These are phyloP conservation scores for Thuidium tamariscinum DNA, from an alignment of 225 moss, liverwort and hornwort genomes.

Conservation along the genomic window DNA sequence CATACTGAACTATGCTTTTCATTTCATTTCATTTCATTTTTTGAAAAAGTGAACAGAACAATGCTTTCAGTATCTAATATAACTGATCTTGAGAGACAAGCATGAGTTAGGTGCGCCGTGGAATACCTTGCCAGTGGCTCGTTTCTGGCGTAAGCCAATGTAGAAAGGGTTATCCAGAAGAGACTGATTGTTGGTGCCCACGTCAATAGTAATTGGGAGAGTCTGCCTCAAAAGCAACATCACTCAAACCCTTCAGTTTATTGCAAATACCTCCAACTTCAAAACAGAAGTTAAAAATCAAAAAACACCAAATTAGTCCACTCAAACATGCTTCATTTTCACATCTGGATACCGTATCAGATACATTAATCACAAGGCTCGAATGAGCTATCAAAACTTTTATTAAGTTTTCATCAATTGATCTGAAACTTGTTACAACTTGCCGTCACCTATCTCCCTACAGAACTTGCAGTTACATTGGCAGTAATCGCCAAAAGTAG, in stretches of 20 bases:
- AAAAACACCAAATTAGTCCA: neutral
- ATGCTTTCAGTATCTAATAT: neutral
- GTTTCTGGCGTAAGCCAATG: slow-evolving; percentile 61
- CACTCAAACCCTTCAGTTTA: neutral
- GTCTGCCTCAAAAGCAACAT: slow-evolving; percentile 34
- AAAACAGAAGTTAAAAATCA: neutral
- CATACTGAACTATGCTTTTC: neutral
- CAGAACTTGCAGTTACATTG: neutral
- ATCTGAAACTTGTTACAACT: neutral
- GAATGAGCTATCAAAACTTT: neutral
- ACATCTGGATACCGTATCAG: no score
- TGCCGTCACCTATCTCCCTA: neutral
- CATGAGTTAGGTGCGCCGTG: neutral
- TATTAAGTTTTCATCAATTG: neutral
- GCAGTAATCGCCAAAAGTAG: neutral
- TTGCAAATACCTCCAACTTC: neutral
- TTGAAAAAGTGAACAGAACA: neutral
- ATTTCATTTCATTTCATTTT: neutral
- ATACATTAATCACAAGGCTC: neutral
- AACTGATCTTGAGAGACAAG: neutral
- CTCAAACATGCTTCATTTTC: neutral
- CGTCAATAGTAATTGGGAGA: slow-evolving; percentile 72
- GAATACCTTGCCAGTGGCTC: slow-evolving; percentile 52
- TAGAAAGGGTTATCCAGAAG: slow-evolving; percentile 74
- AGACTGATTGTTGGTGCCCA: slow-evolving; percentile 65